Base-by-base conservation (phyloP, 2,329 filamentous ascomycete genomes). In the Diaporthe vaccinii region DNA sequence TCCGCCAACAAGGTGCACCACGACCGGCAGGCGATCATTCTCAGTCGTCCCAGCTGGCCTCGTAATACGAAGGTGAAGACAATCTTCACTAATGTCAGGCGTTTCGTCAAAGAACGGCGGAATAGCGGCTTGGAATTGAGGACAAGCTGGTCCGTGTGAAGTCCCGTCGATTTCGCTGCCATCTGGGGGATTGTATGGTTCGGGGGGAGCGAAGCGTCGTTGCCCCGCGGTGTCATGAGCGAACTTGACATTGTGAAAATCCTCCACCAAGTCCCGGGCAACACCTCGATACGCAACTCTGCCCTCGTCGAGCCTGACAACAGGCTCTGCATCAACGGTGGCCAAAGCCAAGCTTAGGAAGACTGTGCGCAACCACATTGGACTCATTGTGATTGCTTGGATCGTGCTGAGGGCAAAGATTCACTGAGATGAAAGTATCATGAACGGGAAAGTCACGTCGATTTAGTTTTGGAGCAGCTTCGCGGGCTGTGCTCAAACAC, bases 221-320 rank as follows among this genome's bases (percentile, higher is more conserved):
- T n/a, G 2, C 0, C 79, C 79, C 7, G 81, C 79, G 2, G 80
- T 81, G 44, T 80, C 80, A 20, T 80, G 77, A 7, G 79, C 81
- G 44, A 76, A 82, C 36, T 75, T 79, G 72, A 82, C 80, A 53
- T 79, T 80, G 7, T 76, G 74, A n/a, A 80, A 82, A 39, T 81
- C 72, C 51, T 82, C 80, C 8, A 81, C 74, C 22, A 67, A 57
- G 34, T 62, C 62, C 28, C 76, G 31, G 7, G 74, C 46, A 2
- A 62, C 55, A 53, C 77, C 77, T 36, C 68, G 67, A 72, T 80
- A 80, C 5, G 79, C 7, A 1, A 69, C 36, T 25, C 31, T n/a
- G 25, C 51, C 10, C 17, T 36, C 22, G 9, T 46, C 61, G 31
- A 75, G 55, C 15, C 34, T 39, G 15, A 73, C 70, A 10, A 75